These are phyloP conservation scores for Arthromyces matolae DNA, from an alignment of 768 basidiomycete species.

Conservation along the genomic window DNA sequence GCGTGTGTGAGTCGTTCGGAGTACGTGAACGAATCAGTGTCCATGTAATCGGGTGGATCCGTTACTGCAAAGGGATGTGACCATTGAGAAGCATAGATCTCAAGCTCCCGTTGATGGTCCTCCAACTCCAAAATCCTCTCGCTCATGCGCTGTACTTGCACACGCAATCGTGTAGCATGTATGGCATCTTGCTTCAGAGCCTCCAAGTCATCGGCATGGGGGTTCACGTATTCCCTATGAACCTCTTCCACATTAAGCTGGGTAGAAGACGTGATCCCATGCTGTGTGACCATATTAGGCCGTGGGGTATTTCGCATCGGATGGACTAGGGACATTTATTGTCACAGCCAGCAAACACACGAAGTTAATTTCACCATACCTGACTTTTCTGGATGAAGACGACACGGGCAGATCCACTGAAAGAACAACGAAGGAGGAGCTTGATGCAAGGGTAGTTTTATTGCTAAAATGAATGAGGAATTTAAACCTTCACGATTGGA, in stretches of 20 bases:
- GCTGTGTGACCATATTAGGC: neutral
- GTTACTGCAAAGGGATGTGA: neutral
- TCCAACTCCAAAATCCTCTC: conserved; percentile 10
- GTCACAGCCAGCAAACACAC: no score
- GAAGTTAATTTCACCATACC: conserved; percentile 4
- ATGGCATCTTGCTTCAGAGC: neutral
- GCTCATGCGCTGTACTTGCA: conserved; percentile 5
- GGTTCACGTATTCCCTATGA: neutral
- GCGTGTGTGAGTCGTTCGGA: neutral
- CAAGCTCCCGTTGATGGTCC: conserved; percentile 4
- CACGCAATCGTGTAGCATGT: neutral
- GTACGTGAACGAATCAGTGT: conserved; percentile 9
- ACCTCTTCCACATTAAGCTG: neutral
- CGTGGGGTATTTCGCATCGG: neutral
- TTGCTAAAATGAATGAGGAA: no score
- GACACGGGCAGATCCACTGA: neutral
- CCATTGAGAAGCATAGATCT: neutral
- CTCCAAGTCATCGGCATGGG: neutral
- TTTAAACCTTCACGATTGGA: no score
- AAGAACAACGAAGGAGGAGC: neutral
- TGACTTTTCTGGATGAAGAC: conserved; percentile 1
- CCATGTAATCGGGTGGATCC: conserved; percentile 2
- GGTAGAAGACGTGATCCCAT: neutral
- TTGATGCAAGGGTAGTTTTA: conserved; percentile 2
- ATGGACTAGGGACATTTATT: neutral